phyloP scores from a whole-genome alignment of 2,329 filamentous ascomycete species.

The Aspergillus sojae region DNA sequence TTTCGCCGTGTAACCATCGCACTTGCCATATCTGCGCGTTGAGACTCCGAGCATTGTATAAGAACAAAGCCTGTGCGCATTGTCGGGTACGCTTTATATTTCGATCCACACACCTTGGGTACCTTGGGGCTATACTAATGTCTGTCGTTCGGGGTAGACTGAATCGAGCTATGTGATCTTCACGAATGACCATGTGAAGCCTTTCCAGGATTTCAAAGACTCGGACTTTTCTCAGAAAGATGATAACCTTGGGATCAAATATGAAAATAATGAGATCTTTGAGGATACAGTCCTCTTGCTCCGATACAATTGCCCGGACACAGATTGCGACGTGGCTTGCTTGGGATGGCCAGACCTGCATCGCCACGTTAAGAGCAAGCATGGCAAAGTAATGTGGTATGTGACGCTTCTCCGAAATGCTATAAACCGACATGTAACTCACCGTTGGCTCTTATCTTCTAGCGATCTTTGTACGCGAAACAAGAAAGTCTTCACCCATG shows the following conservation, averaged over 20 bases:
- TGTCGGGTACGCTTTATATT: slow-evolving; percentile 68
- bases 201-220: slow-evolving; percentile 78
- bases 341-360: slow-evolving; percentile 78
- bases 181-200: slow-evolving; percentile 79
- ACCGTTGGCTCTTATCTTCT: slow-evolving; percentile 9
- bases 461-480: slow-evolving; percentile 86
- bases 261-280: slow-evolving; percentile 84
- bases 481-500: slow-evolving; percentile 98
- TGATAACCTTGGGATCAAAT: slow-evolving; percentile 86
- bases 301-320: slow-evolving; percentile 91
- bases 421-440: neutral
- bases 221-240: slow-evolving; percentile 77
- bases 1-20: slow-evolving; percentile 92
- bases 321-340: slow-evolving; percentile 81
- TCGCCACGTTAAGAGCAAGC: slow-evolving; percentile 76
- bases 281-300: slow-evolving; percentile 87
- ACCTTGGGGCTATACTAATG: slow-evolving; percentile 14
- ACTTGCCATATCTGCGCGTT: slow-evolving; percentile 96
- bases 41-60: slow-evolving; percentile 89
- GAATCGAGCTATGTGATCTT: slow-evolving; percentile 76
- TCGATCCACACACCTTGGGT: neutral
- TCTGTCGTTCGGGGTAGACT: slow-evolving; percentile 31
- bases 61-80: slow-evolving; percentile 94
- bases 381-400: slow-evolving; percentile 83
- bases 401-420: slow-evolving; percentile 27